A percentile compares a stretch with the other conserved stretches of the same genome.
phyloP scores from a whole-genome alignment of 345 rosid species.

The Microcos paniculata region DNA sequence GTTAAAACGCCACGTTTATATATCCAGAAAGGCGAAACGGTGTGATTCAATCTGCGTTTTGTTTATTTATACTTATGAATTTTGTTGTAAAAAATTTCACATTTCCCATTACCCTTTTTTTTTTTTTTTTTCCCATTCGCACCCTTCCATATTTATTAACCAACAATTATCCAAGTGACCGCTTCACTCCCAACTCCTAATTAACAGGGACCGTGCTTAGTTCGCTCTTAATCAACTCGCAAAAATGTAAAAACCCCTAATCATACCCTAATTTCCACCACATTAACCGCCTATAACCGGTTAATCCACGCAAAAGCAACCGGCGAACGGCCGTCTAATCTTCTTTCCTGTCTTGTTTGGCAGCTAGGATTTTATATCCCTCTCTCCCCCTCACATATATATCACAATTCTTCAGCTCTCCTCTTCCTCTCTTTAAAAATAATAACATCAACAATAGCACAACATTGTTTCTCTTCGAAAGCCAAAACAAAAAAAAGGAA shows the following conservation, averaged over 20 bases:
- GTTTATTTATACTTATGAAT: too few species aligned
- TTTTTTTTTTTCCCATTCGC: neutral
- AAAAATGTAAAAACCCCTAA: slow-evolving; percentile 3
- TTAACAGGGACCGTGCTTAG: neutral
- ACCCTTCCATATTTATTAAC: neutral
- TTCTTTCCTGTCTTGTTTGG: too few species aligned
- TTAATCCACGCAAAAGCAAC: slow-evolving; percentile 32
- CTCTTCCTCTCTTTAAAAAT: neutral
- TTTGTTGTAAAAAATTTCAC: too few species aligned
- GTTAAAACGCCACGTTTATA: too few species aligned
- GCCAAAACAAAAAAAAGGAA: slow-evolving; percentile 1
- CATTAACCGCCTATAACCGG: slow-evolving; percentile 52
- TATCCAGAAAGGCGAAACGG: too few species aligned
- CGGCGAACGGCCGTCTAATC: slow-evolving; percentile 47
- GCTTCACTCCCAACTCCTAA: slow-evolving; percentile 4
- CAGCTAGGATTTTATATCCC: neutral
- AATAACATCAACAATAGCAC: neutral
- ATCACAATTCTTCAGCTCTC: slow-evolving; percentile 11
- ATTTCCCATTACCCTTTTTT: too few species aligned
- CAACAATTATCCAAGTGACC: slow-evolving; percentile 7
- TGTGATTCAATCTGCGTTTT: too few species aligned
- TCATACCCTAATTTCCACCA: slow-evolving; percentile 23
- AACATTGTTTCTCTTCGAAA: neutral
- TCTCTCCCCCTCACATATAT: neutral
- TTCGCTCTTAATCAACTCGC: neutral